Conservation (phyloP, 2,329 filamentous ascomycete genomes). For the Diaporthe ampelina region DNA sequence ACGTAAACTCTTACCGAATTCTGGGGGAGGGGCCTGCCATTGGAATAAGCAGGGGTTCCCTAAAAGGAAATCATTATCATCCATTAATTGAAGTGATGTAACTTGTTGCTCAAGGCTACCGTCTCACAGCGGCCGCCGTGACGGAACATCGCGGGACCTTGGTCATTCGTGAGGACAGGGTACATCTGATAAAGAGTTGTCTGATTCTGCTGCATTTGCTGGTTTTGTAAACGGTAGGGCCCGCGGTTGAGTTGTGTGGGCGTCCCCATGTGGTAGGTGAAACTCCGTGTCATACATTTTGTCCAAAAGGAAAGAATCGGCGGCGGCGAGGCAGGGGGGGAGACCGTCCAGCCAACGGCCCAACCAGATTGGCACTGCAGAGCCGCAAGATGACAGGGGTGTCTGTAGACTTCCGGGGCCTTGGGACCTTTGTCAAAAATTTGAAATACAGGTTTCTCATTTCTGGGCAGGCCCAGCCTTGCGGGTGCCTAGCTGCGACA, state of each 20-base stretch:
- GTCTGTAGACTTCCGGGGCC: background rate
- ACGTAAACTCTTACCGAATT: background rate
- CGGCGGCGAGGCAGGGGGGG: background rate
- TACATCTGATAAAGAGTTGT: background rate
- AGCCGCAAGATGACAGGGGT: background rate
- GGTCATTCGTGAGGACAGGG: too few species aligned
- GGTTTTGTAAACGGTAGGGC: background rate
- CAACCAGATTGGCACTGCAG: background rate
- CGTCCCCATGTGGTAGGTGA: background rate
- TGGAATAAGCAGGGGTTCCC: background rate
- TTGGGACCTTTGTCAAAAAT: background rate
- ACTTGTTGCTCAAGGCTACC: constrained; percentile 12
- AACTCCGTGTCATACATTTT: background rate
- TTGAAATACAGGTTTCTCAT: constrained; percentile 18
- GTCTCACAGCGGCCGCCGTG: background rate
- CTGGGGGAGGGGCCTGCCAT: background rate
- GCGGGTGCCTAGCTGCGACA: constrained; percentile 9
- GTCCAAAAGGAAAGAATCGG: background rate
- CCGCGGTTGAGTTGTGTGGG: background rate
- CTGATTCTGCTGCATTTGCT: background rate
- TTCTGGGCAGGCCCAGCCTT: constrained; percentile 25
- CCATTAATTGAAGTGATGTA: background rate
- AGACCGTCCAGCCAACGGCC: background rate
- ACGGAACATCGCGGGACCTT: background rate
- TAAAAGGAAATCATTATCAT: constrained; percentile 1